A percentile compares a stretch with the other conserved stretches of the same genome.
phyloP scores from a whole-genome alignment of 176 grass and related monocot species.

The Eremochloa ophiuroides region DNA sequence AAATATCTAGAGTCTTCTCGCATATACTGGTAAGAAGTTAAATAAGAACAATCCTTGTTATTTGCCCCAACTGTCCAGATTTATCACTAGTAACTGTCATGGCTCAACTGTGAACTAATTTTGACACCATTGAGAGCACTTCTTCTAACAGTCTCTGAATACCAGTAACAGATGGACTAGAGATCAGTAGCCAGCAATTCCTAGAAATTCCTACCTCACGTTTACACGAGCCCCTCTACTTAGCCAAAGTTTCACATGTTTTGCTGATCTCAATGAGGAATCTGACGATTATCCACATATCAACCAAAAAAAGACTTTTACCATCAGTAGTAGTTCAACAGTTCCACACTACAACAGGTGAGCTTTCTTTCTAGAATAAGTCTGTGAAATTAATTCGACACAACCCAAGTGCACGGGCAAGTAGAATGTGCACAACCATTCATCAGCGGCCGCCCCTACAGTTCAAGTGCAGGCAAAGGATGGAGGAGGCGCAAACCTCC shows the following conservation, averaged over 20 bases:
- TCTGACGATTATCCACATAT: not conserved
- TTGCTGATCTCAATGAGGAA: not conserved
- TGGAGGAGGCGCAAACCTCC: not conserved
- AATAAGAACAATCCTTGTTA: constrained; percentile 1
- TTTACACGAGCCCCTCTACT: not conserved
- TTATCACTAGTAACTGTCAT: not conserved
- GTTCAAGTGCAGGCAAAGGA: not conserved
- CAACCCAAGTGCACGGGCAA: not conserved
- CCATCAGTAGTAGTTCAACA: not conserved
- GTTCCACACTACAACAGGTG: not conserved
- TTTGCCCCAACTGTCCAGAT: not conserved
- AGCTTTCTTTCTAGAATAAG: not conserved
- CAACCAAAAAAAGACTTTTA: not conserved
- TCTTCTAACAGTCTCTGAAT: not conserved
- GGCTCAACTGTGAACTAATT: not conserved
- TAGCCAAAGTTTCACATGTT: not conserved
- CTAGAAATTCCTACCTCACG: not conserved
- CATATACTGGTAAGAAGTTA: not conserved
- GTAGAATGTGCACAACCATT: not conserved
- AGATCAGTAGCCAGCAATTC: not conserved
- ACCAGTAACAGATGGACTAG: not conserved
- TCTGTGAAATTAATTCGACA: not conserved
- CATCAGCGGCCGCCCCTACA: not conserved
- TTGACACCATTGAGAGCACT: not conserved
- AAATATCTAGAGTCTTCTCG: not conserved